phyloP scores from a whole-genome alignment of 495 filamentous ascomycete genomes.

The Tuber indicum region DNA sequence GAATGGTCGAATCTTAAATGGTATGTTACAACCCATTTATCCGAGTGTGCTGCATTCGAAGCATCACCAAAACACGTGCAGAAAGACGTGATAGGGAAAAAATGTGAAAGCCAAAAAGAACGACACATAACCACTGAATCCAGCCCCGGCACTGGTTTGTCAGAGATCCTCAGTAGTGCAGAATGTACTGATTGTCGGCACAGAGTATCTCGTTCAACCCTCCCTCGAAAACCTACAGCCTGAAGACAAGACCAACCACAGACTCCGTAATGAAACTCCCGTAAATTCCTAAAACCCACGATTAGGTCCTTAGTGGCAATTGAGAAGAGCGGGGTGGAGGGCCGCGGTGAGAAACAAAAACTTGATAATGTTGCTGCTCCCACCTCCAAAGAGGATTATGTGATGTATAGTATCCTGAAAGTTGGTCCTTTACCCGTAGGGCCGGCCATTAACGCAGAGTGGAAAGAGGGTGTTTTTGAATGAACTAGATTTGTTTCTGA shows the following conservation, averaged over 20 bases:
- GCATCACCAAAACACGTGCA: background rate
- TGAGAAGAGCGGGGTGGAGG: background rate
- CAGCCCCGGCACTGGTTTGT: background rate
- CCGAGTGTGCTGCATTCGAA: background rate
- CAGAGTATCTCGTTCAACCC: background rate
- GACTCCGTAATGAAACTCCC: background rate
- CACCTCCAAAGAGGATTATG: background rate
- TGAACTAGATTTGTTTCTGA: background rate
- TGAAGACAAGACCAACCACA: background rate
- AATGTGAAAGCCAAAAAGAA: background rate
- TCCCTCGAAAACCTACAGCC: background rate
- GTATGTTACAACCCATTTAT: background rate
- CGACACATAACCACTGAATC: background rate
- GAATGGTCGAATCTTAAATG: background rate
- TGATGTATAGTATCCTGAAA: background rate
- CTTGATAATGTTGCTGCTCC: background rate
- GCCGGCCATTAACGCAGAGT: background rate
- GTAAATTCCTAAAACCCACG: background rate
- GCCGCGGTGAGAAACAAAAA: background rate
- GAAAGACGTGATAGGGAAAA: background rate
- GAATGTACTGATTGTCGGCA: background rate
- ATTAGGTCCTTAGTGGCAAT: background rate
- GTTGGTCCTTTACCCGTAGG: background rate
- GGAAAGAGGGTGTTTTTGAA: constrained; percentile 2
- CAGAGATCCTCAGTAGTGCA: background rate